These are phyloP conservation scores for Saururus chinensis DNA, from an alignment of 164 flowering plant genomes.

Conservation along the genomic window DNA sequence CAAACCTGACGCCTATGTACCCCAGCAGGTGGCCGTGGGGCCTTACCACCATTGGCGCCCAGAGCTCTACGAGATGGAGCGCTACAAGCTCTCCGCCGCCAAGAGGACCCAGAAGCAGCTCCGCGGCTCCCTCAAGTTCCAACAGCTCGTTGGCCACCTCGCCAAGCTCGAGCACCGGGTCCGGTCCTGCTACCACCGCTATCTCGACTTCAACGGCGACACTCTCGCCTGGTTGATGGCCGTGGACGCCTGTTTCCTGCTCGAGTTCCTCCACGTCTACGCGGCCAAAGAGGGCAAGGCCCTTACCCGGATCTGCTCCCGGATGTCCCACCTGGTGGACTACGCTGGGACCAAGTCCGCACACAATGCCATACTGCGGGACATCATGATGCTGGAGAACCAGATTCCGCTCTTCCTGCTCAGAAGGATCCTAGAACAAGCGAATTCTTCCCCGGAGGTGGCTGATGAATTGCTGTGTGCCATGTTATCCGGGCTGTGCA, in stretches of 20 bases:
- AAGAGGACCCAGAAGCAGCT: slow-evolving; percentile 8
- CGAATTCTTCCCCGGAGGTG: slow-evolving; percentile 4
- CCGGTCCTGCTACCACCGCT: slow-evolving; percentile 17
- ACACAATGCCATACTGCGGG: slow-evolving; percentile 18
- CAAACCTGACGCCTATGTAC: slow-evolving; percentile 15
- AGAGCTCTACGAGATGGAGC: slow-evolving; percentile 16
- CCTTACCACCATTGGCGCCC: slow-evolving; percentile 14
- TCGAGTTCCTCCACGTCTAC: slow-evolving; percentile 17
- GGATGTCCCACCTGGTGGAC: slow-evolving; percentile 13
- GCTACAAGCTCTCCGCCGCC: slow-evolving; percentile 11
- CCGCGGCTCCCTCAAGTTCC: slow-evolving; percentile 7
- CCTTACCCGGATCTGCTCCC: not conserved
- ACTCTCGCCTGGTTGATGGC: slow-evolving; percentile 25
- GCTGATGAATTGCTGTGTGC: slow-evolving; percentile 13
- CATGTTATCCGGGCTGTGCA: slow-evolving; percentile 26
- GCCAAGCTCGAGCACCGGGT: slow-evolving; percentile 13
- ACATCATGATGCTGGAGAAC: slow-evolving; percentile 23
- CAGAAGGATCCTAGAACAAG: slow-evolving; percentile 8
- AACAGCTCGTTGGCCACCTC: slow-evolving; percentile 7
- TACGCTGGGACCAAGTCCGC: slow-evolving; percentile 10
- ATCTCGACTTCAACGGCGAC: slow-evolving; percentile 16
- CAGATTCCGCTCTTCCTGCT: slow-evolving; percentile 20
- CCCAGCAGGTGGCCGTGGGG: slow-evolving; percentile 18
- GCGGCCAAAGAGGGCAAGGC: slow-evolving; percentile 9
- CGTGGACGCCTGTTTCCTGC: slow-evolving; percentile 21